Evolutionary conservation across 345 rosid species (phyloP).

Genomic region (Camelina neglecta): DNA sequence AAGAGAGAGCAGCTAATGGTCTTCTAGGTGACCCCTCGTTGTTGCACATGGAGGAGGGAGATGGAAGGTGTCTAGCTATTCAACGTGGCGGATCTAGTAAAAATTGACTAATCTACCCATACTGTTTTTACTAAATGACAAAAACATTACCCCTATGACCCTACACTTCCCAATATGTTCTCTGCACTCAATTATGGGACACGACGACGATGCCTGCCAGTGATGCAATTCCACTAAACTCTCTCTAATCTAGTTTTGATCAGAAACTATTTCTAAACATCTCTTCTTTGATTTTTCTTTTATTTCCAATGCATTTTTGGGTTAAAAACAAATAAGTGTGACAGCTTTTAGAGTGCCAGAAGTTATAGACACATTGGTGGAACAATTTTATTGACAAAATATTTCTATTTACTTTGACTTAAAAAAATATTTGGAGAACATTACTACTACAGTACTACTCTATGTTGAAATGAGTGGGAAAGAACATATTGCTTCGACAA

Average conservation of each 20-base stretch:
- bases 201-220: slow-evolving; percentile 37
- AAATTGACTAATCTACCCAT: slow-evolving; percentile 39
- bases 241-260: slow-evolving; percentile 36
- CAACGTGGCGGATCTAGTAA: slow-evolving; percentile 31
- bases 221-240: slow-evolving; percentile 37
- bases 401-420: too few relatives aligned
- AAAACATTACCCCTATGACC: slow-evolving; percentile 2
- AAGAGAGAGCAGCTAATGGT: background rate
- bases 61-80: slow-evolving; percentile 15
- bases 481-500: slow-evolving; percentile 14
- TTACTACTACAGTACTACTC: background rate
- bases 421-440: background rate
- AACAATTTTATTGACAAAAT: slow-evolving; percentile 4
- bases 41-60: slow-evolving; percentile 39
- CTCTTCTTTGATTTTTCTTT: background rate
- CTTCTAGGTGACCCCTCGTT: slow-evolving; percentile 32
- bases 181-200: slow-evolving; percentile 44
- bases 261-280: background rate
- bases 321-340: background rate
- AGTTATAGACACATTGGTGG: slow-evolving; percentile 19
- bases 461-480: slow-evolving; percentile 10
- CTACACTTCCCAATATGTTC: slow-evolving; percentile 44
- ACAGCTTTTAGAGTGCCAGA: slow-evolving; percentile 24
- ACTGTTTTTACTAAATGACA: slow-evolving; percentile 32
- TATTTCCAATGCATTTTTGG: background rate